These are phyloP conservation scores for Aspergillus candidus DNA, from an alignment of 2,329 filamentous ascomycete species.

Conservation along the genomic window DNA sequence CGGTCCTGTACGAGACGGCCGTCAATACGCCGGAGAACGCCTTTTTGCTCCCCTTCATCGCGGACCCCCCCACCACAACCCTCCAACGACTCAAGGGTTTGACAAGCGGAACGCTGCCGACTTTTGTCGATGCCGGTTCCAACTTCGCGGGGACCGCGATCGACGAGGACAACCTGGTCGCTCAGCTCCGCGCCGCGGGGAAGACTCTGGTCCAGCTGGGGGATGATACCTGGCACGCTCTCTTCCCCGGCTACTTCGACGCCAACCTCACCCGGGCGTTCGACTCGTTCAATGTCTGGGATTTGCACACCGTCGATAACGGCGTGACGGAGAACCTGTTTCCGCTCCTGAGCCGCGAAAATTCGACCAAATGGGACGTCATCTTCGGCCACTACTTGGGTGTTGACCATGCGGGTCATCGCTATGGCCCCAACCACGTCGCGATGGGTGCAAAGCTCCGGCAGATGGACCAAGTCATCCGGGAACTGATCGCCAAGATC, in stretches of 20 bases:
- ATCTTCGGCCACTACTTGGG: slow-evolving; percentile 90
- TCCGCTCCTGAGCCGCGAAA: slow-evolving; percentile 64
- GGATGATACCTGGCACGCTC: slow-evolving; percentile 93
- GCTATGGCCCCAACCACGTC: slow-evolving; percentile 86
- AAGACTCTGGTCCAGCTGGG: slow-evolving; percentile 86
- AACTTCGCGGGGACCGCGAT: slow-evolving; percentile 95
- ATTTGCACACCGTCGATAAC: slow-evolving; percentile 93
- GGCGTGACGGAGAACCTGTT: slow-evolving; percentile 82
- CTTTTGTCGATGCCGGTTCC: slow-evolving; percentile 87
- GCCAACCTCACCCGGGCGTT: slow-evolving; percentile 78
- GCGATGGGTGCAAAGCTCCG: slow-evolving; percentile 86
- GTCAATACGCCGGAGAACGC: slow-evolving; percentile 69
- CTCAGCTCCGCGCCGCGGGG: slow-evolving; percentile 57
- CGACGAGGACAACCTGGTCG: slow-evolving; percentile 78
- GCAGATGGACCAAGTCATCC: slow-evolving; percentile 82
- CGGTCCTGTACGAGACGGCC: slow-evolving; percentile 79
- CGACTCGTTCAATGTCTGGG: slow-evolving; percentile 98
- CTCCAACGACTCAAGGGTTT: slow-evolving; percentile 87
- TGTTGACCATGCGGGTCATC: slow-evolving; percentile 93
- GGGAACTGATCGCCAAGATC: slow-evolving; percentile 62
- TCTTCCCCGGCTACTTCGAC: slow-evolving; percentile 94
- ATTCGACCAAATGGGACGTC: slow-evolving; percentile 77
- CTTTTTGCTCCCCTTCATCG: slow-evolving; percentile 89
- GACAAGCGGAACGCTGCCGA: slow-evolving; percentile 90
- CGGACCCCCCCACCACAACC: slow-evolving; percentile 90